Conservation (phyloP, 805 yeast genomes). For the Kuraishia borneana region DNA sequence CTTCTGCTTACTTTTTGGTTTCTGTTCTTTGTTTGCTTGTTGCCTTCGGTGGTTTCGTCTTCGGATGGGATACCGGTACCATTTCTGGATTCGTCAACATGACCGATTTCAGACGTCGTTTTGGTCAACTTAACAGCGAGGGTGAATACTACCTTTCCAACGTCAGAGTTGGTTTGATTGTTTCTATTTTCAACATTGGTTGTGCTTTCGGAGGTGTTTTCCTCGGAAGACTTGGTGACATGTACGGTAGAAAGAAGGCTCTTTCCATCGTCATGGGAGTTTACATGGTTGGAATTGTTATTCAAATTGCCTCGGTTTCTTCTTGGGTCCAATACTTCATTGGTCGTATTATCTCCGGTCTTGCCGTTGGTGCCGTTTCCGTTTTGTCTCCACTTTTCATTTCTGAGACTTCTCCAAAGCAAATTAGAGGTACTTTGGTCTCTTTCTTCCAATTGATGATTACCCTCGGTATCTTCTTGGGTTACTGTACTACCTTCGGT, state of each 20-base stretch:
- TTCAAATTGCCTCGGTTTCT: conserved; percentile 43
- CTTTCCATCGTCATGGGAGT: conserved; percentile 40
- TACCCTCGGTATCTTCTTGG: conserved; percentile 61
- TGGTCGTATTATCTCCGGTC: conserved; percentile 49
- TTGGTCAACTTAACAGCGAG: conserved; percentile 31
- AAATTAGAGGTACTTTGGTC: conserved; percentile 60
- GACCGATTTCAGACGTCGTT: conserved; percentile 40
- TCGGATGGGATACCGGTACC: conserved; percentile 75
- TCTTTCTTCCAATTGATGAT: conserved; percentile 61
- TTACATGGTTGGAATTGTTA: conserved; percentile 48
- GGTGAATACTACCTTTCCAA: conserved; percentile 35
- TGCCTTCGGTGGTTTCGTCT: conserved; percentile 70
- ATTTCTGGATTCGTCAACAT: conserved; percentile 62
- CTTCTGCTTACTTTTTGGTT: conserved; percentile 12
- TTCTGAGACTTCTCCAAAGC: conserved; percentile 61
- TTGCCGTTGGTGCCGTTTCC: conserved; percentile 43
- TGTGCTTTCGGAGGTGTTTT: conserved; percentile 65
- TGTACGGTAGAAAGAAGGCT: conserved; percentile 48
- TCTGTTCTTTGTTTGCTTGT: conserved; percentile 36
- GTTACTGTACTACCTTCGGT: conserved; percentile 58
- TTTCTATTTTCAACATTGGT: conserved; percentile 61
- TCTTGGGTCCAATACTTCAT: conserved; percentile 55
- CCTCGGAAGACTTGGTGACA: conserved; percentile 46
- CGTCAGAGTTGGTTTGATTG: conserved; percentile 49
- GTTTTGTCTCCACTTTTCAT: conserved; percentile 49